Evolutionary conservation across 768 basidiomycete species (phyloP).

Genomic region (Leccinum rimulosum): DNA sequence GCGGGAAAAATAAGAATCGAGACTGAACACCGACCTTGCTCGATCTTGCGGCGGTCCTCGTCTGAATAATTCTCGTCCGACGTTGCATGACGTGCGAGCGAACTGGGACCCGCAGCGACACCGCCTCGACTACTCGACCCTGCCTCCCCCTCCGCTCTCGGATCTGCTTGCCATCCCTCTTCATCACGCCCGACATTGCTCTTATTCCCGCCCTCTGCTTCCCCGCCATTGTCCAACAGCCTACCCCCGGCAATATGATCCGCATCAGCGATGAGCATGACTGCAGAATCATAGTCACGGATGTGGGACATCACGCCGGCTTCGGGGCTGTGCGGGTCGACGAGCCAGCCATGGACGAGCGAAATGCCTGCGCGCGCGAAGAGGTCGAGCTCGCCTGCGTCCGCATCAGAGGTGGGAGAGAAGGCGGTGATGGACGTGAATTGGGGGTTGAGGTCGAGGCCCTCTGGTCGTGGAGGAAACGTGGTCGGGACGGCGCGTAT

Average conservation of each 20-base stretch:
- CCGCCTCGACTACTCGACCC: constrained; percentile 11
- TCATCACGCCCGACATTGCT: background rate
- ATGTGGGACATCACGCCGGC: constrained; percentile 48
- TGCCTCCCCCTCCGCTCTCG: constrained; percentile 7
- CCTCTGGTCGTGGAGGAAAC: constrained; percentile 44
- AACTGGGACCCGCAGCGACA: constrained; percentile 1
- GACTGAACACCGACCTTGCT: constrained; percentile 53
- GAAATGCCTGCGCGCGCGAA: constrained; percentile 80
- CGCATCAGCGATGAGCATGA: constrained; percentile 73
- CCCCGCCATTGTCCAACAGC: constrained; percentile 38
- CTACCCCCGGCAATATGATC: constrained; percentile 68
- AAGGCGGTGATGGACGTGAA: constrained; percentile 74
- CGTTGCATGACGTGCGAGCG: constrained; percentile 1
- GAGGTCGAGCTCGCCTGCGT: constrained; percentile 77
- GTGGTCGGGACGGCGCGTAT: background rate
- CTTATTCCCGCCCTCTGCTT: background rate
- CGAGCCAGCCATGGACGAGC: constrained; percentile 84
- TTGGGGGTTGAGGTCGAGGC: constrained; percentile 85
- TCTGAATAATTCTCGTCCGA: constrained; percentile 38
- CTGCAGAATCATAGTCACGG: constrained; percentile 72
- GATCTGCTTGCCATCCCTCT: background rate
- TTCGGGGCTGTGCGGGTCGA: constrained; percentile 49
- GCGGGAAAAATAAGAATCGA: too few species aligned
- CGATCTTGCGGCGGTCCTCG: constrained; percentile 60
- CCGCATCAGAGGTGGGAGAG: constrained; percentile 46